Base-by-base conservation (phyloP, 192 early-diverging fungal species). In the Mortierella antarctica region DNA sequence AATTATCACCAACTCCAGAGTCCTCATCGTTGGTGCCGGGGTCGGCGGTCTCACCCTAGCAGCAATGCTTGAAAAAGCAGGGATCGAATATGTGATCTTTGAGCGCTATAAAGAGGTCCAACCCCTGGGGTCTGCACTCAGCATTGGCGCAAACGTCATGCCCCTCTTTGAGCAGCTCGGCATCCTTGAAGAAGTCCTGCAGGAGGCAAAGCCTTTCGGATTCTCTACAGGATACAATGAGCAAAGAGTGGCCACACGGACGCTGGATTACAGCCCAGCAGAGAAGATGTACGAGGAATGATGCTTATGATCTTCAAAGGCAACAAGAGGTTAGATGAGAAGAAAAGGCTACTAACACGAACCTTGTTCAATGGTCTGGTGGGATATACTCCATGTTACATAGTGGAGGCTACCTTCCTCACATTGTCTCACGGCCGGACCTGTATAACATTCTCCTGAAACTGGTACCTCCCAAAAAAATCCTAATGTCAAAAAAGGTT, bases 171-270 rank as follows among this genome's bases (percentile, higher is more conserved):
- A 60, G 39, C 72, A 74, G 18, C 64, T 74, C 41, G 72, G 72
- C 11, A 66, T 74, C 57, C 41, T 74, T n/a, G 72, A 74, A 7
- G 49, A 66, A 15, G 39, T 74, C 40, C 50, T 74, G 12, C 14
- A 15, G 17, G 58, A 66, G n/a, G 72, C 63, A 15, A 74, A 74
- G 39, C 72, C 72, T 7, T 74, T 74, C 17, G 21, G 44, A 0
- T 74, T 74, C 57, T 61, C 72, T 1, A 74, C 72, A 13, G 72
- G 72, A 1, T 74, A 74, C 57, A 74, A 74, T 15, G 72, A 74
- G 52, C 55, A 57, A 42, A 39, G 72, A 61, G 57, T 61, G 41
- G 56, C 72, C 7, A 74, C 72, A 9, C 21, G 72, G 20, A 74
- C 46, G 1, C 45, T 74, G 64, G 72, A 74, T 17, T 74, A 74